Evolutionary conservation across 78 protist species (phyloP).

Genomic region (Trichosphaerium sp.): DNA sequence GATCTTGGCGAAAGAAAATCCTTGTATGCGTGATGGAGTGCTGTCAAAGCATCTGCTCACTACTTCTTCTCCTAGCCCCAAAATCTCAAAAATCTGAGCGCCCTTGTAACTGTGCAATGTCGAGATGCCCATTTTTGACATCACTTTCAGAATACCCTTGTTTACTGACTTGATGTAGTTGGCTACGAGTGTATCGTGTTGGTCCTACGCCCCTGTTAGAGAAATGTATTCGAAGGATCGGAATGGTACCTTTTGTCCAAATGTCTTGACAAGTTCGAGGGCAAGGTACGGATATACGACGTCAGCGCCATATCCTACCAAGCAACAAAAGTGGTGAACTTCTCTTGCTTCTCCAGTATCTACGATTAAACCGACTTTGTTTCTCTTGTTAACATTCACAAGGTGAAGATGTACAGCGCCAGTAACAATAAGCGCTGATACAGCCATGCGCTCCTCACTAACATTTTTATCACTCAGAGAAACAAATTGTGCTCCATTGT

Average conservation of each 20-base stretch:
- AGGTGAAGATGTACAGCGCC: conserved; percentile 76
- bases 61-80: conserved; percentile 61
- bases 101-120: conserved; percentile 67
- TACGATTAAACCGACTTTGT: conserved; percentile 27
- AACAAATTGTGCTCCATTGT: conserved; percentile 26
- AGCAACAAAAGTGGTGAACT: conserved; percentile 64
- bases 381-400: conserved; percentile 26
- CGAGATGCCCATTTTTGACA: conserved; percentile 86
- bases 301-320: conserved; percentile 76
- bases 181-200: not conserved
- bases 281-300: conserved; percentile 73
- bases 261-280: not conserved
- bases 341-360: conserved; percentile 62
- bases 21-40: conserved; percentile 59
- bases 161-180: conserved; percentile 48
- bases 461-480: conserved; percentile 47
- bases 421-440: conserved; percentile 49
- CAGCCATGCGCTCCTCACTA: conserved; percentile 10
- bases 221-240: not conserved
- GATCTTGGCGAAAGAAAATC: conserved; percentile 18
- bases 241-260: conserved; percentile 7
- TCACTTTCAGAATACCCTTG: conserved; percentile 54
- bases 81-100: conserved; percentile 86
- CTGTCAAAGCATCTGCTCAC: conserved; percentile 58
- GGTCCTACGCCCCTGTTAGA: not conserved